Base-by-base conservation (phyloP, 2,329 filamentous ascomycete genomes). In the Fusarium piperis region DNA sequence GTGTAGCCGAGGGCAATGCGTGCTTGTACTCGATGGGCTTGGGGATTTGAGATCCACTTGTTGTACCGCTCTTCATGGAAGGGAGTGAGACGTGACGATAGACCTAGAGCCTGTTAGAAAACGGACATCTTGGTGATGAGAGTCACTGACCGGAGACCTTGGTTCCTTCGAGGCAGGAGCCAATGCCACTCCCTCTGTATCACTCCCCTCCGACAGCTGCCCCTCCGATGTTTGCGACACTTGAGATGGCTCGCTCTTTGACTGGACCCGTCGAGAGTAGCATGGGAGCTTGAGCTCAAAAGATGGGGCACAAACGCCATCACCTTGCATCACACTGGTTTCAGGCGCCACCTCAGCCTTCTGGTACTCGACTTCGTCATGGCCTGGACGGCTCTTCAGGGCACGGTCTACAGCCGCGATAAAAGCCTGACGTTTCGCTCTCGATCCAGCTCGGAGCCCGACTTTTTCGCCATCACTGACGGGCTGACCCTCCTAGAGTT, bases 231-330 rank as follows among this genome's bases (percentile, higher is more conserved):
- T 70, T 44, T 77, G 68, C 2, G 74, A 75, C 12, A 57, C 59
- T 15, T 79, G 75, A 2, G 73, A 77, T 33, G 84, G 83, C 72
- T 87, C 85, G 67, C 85, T 87, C 73, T 83, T 86, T 52, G 84
- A 86, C 65, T 86, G 82, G 23, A 83, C 78, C 38, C 84, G 80
- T n/a, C 84, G 80, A 52, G 82, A 85, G 65, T 86, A 85, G 30
- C 77, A 77, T 12, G 81, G 81, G 18, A 74, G 70, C 52, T 79
- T 81, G 51, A 79, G 77, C 41, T 76, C 65, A n/a, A 74, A 65
- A 53, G 33, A 13, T 12, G 61, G 70, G 52, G 41, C 32, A 12
- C 60, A 58, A 12, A 78, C 74, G 15, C 61, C 66, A 56, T 61
- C 68, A 73, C 60, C 64, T 61, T 64, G 36, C 4, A 18, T 53